Evolutionary conservation across 192 early-diverging fungal species (phyloP).

Genomic region (Coemansia aciculifera): DNA sequence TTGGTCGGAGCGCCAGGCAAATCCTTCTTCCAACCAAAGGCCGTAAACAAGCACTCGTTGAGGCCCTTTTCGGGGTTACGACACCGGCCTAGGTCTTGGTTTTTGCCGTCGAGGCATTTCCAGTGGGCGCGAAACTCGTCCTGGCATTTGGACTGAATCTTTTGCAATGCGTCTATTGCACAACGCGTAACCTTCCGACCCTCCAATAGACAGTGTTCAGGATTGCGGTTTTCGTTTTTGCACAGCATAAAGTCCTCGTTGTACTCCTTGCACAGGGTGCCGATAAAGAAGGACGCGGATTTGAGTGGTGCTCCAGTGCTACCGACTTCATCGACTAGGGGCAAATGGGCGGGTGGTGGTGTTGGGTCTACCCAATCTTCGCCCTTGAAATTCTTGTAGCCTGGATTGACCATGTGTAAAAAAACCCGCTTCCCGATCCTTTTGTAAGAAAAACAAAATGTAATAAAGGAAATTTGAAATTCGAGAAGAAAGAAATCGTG

Average conservation of each 20-base stretch:
- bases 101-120: constrained; percentile 88
- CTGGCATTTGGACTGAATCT: constrained; percentile 88
- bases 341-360: constrained; percentile 68
- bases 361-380: constrained; percentile 81
- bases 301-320: constrained; percentile 86
- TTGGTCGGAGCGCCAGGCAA: constrained; percentile 63
- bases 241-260: constrained; percentile 97
- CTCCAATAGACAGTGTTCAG: constrained; percentile 88
- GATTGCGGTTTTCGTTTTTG: constrained; percentile 89
- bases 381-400: constrained; percentile 48
- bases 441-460: background rate
- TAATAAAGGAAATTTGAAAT: background rate
- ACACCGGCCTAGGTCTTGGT: constrained; percentile 83
- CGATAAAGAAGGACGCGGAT: constrained; percentile 91
- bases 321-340: constrained; percentile 85
- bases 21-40: constrained; percentile 73
- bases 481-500: background rate
- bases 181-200: constrained; percentile 96
- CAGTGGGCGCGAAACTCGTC: constrained; percentile 86
- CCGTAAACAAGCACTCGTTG: constrained; percentile 87
- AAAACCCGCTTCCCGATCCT: background rate
- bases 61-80: constrained; percentile 74
- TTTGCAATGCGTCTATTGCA: constrained; percentile 80
- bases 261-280: constrained; percentile 85
- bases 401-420: constrained; percentile 40